Base-by-base conservation (phyloP, 2,329 filamentous ascomycete genomes). In the Periconia sp. region DNA sequence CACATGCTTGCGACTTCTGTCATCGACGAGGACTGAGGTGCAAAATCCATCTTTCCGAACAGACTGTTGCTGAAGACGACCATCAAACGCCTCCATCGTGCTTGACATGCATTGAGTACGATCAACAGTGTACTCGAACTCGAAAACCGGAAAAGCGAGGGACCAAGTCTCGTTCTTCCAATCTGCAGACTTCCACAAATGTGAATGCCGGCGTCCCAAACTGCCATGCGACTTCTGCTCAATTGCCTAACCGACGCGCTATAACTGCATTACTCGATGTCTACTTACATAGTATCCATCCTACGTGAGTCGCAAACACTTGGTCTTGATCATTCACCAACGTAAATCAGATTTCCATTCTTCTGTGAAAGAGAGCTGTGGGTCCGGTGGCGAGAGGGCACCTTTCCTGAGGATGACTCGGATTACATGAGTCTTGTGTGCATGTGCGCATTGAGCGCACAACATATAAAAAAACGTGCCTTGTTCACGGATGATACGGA, bases 1-100 rank as follows among this genome's bases (percentile, higher is more conserved):
- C 47, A 15, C 9, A 40, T 20, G 47, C 47, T 10, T 49, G 47
- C 47, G 47, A 49, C 47, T 49, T 49, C 18, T 49, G 47, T 20
- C 47, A 49, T 43, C 47, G 40, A 35, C 47, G 47, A 2, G 47
- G 47, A 13, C 47, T 41, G 3, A 41, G 11, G 37, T 41, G 47
- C 20, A 49, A 43, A 43, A 42, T 17, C 17, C 35, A 40, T 7
- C 37, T 33, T 42, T 42, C 47, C 30, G 19, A 30, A 41, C 18
- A n/a, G 20, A 19, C 23, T 10, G 19, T n/a, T 18, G 31, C 15
- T 23, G 35, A 41, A 43, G 37, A 41, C 3, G 37, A 10, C 15
- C 14, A 18, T 18, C 37, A 41, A 18, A 10, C 23, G 23, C 23
- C 23, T 8, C 8, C 23, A 27, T 27, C 23, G 23, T 27, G 23